Conservation (phyloP, 1,139 yeast genomes). For the Kodamaea alishanica region DNA sequence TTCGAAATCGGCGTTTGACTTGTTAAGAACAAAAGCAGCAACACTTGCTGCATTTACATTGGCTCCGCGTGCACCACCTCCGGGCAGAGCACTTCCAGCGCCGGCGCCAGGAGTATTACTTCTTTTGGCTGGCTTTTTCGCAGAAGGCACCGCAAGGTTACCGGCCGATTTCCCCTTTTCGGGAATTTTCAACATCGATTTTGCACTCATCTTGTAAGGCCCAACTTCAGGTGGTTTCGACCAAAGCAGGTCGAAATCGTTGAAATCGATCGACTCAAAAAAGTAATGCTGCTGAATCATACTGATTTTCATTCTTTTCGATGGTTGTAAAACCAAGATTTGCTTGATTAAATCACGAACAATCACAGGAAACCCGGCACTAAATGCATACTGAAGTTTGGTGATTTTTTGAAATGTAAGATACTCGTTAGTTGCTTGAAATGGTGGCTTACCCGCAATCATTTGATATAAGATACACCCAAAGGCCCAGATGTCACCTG, state of each 20-base stretch:
- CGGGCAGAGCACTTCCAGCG: conserved; percentile 1
- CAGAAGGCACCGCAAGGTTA: conserved; percentile 11
- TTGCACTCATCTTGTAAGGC: conserved; percentile 58
- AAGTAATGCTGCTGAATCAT: conserved; percentile 57
- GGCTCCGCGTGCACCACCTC: not conserved
- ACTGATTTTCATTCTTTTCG: conserved; percentile 37
- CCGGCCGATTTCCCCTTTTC: conserved; percentile 27
- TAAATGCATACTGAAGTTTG: conserved; percentile 63
- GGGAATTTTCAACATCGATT: conserved; percentile 55
- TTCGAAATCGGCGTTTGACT: conserved; percentile 19
- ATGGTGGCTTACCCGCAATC: conserved; percentile 76
- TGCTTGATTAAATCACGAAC: conserved; percentile 48
- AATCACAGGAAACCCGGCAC: conserved; percentile 46
- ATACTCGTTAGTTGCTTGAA: conserved; percentile 73
- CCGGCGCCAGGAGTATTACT: conserved; percentile 7
- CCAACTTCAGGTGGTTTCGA: conserved; percentile 69
- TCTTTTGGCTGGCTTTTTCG: conserved; percentile 2
- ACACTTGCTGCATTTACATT: conserved; percentile 39
- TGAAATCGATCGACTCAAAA: conserved; percentile 66
- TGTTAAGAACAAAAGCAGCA: conserved; percentile 44
- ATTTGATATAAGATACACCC: conserved; percentile 78
- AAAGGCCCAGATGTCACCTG: conserved; percentile 79
- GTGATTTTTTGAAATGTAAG: conserved; percentile 68
- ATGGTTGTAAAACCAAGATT: conserved; percentile 44
- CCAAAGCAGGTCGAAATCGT: conserved; percentile 67